A percentile compares a stretch with the other conserved stretches of the same genome.
Conservation (phyloP, 2,329 filamentous ascomycete genomes). For the Tricladium varicosporioides region DNA sequence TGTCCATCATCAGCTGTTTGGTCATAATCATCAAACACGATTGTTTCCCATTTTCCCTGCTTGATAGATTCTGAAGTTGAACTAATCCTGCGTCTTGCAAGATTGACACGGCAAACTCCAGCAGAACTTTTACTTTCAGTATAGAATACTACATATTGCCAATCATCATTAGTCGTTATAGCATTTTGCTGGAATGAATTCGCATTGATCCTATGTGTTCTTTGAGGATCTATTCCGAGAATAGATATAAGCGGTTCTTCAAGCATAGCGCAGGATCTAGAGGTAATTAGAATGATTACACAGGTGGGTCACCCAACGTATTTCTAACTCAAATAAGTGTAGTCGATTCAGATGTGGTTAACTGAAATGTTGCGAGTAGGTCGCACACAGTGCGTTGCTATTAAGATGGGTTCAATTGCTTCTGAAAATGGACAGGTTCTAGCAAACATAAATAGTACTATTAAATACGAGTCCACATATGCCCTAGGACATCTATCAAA, state of each 20-base stretch:
- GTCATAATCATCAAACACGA: constrained; percentile 25
- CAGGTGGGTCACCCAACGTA: neutral
- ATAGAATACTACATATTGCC: constrained; percentile 27
- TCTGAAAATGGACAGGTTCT: no score
- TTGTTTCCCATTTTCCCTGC: constrained; percentile 16
- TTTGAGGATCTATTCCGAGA: constrained; percentile 21
- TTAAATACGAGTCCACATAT: neutral
- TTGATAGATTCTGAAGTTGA: neutral
- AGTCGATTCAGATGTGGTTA: no score
- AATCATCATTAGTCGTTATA: constrained; percentile 22
- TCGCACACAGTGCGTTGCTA: no score
- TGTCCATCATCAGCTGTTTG: constrained; percentile 28
- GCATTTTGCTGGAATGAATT: constrained; percentile 29
- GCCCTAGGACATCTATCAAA: neutral
- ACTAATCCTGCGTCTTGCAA: constrained; percentile 13
- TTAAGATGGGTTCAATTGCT: no score
- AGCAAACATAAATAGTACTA: neutral
- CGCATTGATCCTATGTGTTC: constrained; percentile 25
- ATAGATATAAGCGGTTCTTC: constrained; percentile 13
- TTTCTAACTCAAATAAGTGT: neutral
- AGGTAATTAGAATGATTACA: neutral
- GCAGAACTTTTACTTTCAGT: constrained; percentile 7
- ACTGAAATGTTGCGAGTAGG: no score
- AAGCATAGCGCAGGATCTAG: constrained; percentile 5
- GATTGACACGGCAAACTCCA: constrained; percentile 17